Conservation (phyloP, 1,284 basidiomycete species). For the Boletus calvinii region DNA sequence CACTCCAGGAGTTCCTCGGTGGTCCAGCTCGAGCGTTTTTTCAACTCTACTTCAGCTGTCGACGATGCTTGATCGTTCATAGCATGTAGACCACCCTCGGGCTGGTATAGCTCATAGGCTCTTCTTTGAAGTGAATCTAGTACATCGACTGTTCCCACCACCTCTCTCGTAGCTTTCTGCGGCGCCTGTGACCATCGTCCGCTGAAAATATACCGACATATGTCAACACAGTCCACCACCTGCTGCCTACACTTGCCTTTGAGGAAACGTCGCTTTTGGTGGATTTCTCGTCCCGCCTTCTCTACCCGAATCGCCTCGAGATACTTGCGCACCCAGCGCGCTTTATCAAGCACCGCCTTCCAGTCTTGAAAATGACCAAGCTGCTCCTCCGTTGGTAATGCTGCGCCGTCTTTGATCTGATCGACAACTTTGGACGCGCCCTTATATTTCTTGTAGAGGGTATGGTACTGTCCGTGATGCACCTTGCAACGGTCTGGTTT, state of each 20-base stretch:
- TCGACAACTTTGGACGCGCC: conserved; percentile 33
- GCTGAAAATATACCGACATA: conserved; percentile 14
- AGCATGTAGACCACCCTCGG: not conserved
- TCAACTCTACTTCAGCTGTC: not conserved
- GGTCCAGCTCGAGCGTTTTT: conserved; percentile 8
- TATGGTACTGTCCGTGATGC: too few species aligned
- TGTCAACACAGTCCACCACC: not conserved
- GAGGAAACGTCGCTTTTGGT: conserved; percentile 30
- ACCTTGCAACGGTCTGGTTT: too few species aligned
- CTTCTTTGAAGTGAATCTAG: conserved; percentile 24
- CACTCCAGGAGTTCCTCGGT: conserved; percentile 14
- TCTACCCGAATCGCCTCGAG: conserved; percentile 35
- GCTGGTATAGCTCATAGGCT: conserved; percentile 23
- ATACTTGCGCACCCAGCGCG: conserved; percentile 26
- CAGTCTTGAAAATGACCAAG: conserved; percentile 23
- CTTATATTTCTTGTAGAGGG: conserved; percentile 27
- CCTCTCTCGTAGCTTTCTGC: conserved; percentile 29
- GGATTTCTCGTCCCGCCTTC: conserved; percentile 28
- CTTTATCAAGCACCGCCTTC: conserved; percentile 21
- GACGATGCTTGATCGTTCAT: not conserved
- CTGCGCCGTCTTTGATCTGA: conserved; percentile 8
- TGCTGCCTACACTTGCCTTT: conserved; percentile 22
- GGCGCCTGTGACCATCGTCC: conserved; percentile 32
- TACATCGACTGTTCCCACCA: conserved; percentile 26
- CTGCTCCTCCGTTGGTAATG: conserved; percentile 22